Evolutionary conservation across 352 stramenopile genomes (phyloP), one percentile per base, ranked within the genome.

Genomic region (Pythium phragmiticola): DNA sequence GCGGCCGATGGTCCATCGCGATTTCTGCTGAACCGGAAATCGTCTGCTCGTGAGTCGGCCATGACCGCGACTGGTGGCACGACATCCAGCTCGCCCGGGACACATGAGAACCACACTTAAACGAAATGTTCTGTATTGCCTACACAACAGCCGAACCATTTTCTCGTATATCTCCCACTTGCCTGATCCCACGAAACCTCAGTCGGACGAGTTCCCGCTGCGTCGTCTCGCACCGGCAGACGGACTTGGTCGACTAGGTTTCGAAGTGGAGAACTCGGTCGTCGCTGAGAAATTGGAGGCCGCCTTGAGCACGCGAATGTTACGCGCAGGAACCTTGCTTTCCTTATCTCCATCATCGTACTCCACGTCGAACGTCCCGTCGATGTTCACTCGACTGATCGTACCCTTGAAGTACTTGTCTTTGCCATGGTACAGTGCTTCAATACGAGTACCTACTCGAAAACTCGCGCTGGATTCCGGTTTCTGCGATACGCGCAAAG

Each of bases 331-430:
- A 6, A 82, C 66, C 37, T 67, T 63, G 2, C 33, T 72, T 51
- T 92, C 84, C 53, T 89, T 84, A 45, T 91, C 84, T 2, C 84
- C 83, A 43, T 92, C 83, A 33, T 94, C 82, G 37, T 90, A 92
- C 39, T 84, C 65, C 34, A 92, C 77, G 50, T 90, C 78, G 42
- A 85, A 90, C 16, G 76, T 89, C 14, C 84, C 82, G 45, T 90
- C 72, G 0, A 56, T 21, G 7, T 60, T 65, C 62, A 63, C 74
- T 0, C 69, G 66, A 9, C 68, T 63, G 11, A 92, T 85, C 4
- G 69, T 70, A 1, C 80, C 78, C 16, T 71, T 46, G 33, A 85
- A 87, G 48, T 72, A 89, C 39, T 85, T 89, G 26, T 63, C 55
- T 28, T 77, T 81, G 6, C 78, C 75, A 41, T 79, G 71, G 59